Percentiles rank a stretch among this genome's conserved stretches.
Evolutionary conservation across 208 protist species (phyloP).

Genomic region (Naegleria fowleri): DNA sequence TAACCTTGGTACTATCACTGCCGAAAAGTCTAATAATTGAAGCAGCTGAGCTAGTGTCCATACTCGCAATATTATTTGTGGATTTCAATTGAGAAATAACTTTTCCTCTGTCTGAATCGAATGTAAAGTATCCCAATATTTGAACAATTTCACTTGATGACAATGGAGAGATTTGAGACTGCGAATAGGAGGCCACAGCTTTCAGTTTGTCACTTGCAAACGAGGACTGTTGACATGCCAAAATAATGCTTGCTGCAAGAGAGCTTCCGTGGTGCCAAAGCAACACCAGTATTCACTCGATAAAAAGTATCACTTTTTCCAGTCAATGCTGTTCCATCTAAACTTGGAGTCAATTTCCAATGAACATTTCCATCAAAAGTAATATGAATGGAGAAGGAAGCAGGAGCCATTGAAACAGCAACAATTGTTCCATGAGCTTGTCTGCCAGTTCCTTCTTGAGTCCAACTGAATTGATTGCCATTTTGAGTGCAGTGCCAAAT

Average conservation of each 20-base stretch:
- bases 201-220: background rate
- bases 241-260: background rate
- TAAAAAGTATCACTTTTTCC: background rate
- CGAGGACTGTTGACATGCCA: background rate
- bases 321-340: background rate
- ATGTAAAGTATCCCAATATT: background rate
- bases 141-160: background rate
- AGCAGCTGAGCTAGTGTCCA: background rate
- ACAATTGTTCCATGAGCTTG: background rate
- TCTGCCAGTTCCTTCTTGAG: background rate
- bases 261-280: background rate
- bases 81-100: background rate
- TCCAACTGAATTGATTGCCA: background rate
- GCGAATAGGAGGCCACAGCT: background rate
- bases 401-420: too few relatives aligned
- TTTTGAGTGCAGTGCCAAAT: background rate
- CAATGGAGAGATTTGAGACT: background rate
- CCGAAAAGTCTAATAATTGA: background rate
- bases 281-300: background rate
- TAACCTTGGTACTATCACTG: background rate
- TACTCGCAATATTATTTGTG: background rate
- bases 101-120: background rate
- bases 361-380: background rate
- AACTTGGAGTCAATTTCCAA: background rate
- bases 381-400: background rate